phyloP scores from a whole-genome alignment of 192 early-diverging fungal genomes.

The Glomus cerebriforme region DNA sequence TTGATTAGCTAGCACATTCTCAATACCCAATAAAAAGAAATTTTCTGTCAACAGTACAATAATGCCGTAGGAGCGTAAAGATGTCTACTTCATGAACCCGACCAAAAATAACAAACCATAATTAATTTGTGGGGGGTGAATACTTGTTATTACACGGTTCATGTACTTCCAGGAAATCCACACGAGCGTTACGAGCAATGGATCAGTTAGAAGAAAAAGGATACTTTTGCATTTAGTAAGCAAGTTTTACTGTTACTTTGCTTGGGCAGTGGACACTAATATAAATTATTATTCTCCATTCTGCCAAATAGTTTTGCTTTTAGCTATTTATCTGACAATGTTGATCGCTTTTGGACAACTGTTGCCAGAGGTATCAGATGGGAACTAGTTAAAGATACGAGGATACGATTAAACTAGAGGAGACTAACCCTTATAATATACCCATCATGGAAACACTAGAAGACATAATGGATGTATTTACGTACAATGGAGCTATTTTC shows the following conservation, averaged over 20 bases:
- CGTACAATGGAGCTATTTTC: background rate
- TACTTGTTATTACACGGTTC: constrained; percentile 19
- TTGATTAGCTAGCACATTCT: constrained; percentile 11
- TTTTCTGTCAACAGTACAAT: constrained; percentile 8
- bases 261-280: background rate
- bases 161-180: constrained; percentile 26
- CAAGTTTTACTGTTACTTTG: background rate
- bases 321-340: background rate
- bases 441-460: background rate
- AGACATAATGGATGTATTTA: background rate
- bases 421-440: background rate
- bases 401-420: background rate
- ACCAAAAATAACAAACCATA: constrained; percentile 21
- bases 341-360: constrained; percentile 19
- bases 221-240: constrained; percentile 31
- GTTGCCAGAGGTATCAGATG: constrained; percentile 1
- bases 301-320: constrained; percentile 6
- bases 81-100: constrained; percentile 38
- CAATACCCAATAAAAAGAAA: constrained; percentile 13
- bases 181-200: constrained; percentile 23
- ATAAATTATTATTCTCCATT: constrained; percentile 5
- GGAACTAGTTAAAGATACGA: background rate
- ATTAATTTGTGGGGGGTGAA: constrained; percentile 12
- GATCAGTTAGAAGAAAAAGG: constrained; percentile 6
- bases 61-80: background rate